A percentile compares a stretch with the other conserved stretches of the same genome.
These are phyloP conservation scores for Kwoniella newhampshirensis DNA, from an alignment of 768 basidiomycete genomes.

Conservation along the genomic window DNA sequence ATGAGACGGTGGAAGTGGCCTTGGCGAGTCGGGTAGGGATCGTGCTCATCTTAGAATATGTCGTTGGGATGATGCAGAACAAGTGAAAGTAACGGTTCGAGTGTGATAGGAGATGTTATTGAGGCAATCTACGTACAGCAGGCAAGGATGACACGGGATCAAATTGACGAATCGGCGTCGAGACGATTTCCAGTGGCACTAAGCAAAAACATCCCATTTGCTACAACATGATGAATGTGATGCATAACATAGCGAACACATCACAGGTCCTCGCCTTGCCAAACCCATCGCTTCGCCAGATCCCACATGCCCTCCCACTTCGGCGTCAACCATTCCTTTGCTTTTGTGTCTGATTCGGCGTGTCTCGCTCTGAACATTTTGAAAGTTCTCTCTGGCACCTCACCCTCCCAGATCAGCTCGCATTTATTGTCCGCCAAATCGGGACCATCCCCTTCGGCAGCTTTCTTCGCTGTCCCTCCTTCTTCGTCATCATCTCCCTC, in stretches of 20 bases:
- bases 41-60: constrained; percentile 62
- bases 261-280: constrained; percentile 46
- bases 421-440: constrained; percentile 81
- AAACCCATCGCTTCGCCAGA: constrained; percentile 70
- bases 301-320: constrained; percentile 93
- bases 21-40: constrained; percentile 87
- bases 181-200: constrained; percentile 3
- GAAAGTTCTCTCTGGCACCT: constrained; percentile 77
- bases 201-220: no score
- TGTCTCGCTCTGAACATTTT: constrained; percentile 69
- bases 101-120: neutral
- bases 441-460: constrained; percentile 37
- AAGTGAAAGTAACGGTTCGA: neutral
- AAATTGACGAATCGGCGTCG: constrained; percentile 17
- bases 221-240: constrained; percentile 1
- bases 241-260: neutral
- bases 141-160: constrained; percentile 4
- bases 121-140: no score
- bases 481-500: constrained; percentile 61
- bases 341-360: constrained; percentile 64
- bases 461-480: constrained; percentile 49
- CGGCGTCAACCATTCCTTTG: constrained; percentile 79
- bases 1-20: constrained; percentile 61
- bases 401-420: constrained; percentile 89
- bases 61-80: neutral